Conservation (phyloP, 1,284 basidiomycete species). For the Limonomyces culmigenus region DNA sequence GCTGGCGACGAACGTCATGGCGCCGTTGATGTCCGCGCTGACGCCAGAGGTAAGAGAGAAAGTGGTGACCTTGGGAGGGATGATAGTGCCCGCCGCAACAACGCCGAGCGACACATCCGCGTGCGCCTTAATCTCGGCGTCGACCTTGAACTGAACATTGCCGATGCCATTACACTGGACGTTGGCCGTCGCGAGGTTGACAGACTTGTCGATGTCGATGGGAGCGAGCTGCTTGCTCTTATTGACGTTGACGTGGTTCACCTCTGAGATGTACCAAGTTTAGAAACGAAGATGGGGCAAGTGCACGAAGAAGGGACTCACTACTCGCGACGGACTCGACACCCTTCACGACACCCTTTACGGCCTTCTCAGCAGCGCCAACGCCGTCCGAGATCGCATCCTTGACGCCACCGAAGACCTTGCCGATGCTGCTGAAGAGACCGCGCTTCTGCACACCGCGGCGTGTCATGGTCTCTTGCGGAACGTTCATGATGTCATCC, state of each 20-base stretch:
- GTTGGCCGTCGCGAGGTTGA: conserved; percentile 23
- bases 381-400: conserved; percentile 5
- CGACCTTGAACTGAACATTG: conserved; percentile 16
- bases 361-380: conserved; percentile 5
- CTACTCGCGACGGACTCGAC: conserved; percentile 1
- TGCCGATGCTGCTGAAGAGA: not conserved
- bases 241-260: not conserved
- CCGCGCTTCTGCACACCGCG: not conserved
- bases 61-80: conserved; percentile 20
- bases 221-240: conserved; percentile 15
- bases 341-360: conserved; percentile 1
- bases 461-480: not conserved
- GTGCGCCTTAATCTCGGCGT: conserved; percentile 20
- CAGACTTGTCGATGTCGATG: conserved; percentile 16
- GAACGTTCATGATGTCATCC: not conserved
- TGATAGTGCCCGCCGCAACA: conserved; percentile 21
- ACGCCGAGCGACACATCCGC: conserved; percentile 22
- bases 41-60: conserved; percentile 10
- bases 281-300: not conserved
- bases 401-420: conserved; percentile 4
- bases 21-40: conserved; percentile 15
- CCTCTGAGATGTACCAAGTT: not conserved
- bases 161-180: conserved; percentile 21
- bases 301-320: no score
- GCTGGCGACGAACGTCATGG: conserved; percentile 16